Percentiles rank a stretch among this genome's conserved stretches.
These are phyloP conservation scores for Torulaspora franciscae DNA, from an alignment of 805 yeast species.

Conservation along the genomic window DNA sequence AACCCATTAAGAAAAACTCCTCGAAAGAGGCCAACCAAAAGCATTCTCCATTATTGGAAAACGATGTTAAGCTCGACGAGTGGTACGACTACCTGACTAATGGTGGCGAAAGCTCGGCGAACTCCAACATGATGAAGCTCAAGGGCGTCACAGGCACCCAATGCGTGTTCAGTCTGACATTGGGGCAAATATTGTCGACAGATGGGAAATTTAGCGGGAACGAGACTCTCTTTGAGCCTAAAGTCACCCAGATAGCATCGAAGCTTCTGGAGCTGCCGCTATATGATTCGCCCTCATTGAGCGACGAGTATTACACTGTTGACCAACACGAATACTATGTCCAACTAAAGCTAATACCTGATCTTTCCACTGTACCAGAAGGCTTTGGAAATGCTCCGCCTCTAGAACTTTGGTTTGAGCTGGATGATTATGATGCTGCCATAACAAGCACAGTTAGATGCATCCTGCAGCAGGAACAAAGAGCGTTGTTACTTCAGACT, in stretches of 20 bases:
- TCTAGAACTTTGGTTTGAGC: conserved; percentile 31
- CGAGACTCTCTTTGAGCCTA: conserved; percentile 23
- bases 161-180: conserved; percentile 23
- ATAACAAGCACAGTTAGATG: conserved; percentile 23
- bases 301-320: conserved; percentile 17
- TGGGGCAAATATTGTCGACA: conserved; percentile 25
- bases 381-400: conserved; percentile 17
- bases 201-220: not conserved
- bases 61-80: conserved; percentile 17
- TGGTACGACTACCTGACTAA: conserved; percentile 16
- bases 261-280: conserved; percentile 25
- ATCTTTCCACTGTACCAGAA: conserved; percentile 10
- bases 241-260: conserved; percentile 22
- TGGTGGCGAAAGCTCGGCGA: not conserved
- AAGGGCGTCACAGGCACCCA: conserved; percentile 3
- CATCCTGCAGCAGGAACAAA: conserved; percentile 21
- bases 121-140: conserved; percentile 4
- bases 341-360: conserved; percentile 28
- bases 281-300: conserved; percentile 11
- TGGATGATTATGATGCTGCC: conserved; percentile 28
- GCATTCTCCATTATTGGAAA: not conserved
- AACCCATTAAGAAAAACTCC: conserved; percentile 8
- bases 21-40: not conserved
- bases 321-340: conserved; percentile 32
- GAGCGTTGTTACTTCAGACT: conserved; percentile 21